These are phyloP conservation scores for Lathyrus oleraceus DNA, from an alignment of 306 rosid genomes.

Conservation along the genomic window DNA sequence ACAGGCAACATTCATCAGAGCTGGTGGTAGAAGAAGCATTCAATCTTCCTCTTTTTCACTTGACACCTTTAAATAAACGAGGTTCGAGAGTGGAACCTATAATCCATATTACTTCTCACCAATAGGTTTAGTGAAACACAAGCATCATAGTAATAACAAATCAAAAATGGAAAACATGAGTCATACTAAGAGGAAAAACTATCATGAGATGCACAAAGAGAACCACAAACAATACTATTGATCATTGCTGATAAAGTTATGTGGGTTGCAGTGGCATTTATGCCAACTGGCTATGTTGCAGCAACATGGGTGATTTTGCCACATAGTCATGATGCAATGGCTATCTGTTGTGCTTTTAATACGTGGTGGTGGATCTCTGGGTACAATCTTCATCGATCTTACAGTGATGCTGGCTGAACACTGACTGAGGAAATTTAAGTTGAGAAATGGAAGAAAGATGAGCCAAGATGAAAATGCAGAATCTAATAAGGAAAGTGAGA, in stretches of 20 bases:
- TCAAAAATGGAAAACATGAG: constrained; percentile 25
- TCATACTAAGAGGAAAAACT: constrained; percentile 27
- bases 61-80: constrained; percentile 35
- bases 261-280: constrained; percentile 77
- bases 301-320: constrained; percentile 70
- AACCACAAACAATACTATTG: constrained; percentile 45
- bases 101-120: constrained; percentile 34
- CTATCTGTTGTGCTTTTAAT: constrained; percentile 45
- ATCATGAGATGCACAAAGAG: constrained; percentile 56
- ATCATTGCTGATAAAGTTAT: constrained; percentile 56
- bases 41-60: constrained; percentile 38
- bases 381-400: constrained; percentile 52
- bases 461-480: constrained; percentile 37
- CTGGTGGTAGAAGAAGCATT: constrained; percentile 51
- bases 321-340: constrained; percentile 37
- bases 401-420: constrained; percentile 52
- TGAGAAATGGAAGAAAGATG: constrained; percentile 49
- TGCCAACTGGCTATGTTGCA: constrained; percentile 59
- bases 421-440: constrained; percentile 56
- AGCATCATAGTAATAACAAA: constrained; percentile 29
- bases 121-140: constrained; percentile 25
- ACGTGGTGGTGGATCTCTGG: constrained; percentile 52
- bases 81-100: constrained; percentile 36
- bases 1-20: constrained; percentile 44
- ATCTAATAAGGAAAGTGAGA: constrained; percentile 48